Conservation (phyloP, 352 stramenopile genomes). For the Stramenopiles sp. region DNA sequence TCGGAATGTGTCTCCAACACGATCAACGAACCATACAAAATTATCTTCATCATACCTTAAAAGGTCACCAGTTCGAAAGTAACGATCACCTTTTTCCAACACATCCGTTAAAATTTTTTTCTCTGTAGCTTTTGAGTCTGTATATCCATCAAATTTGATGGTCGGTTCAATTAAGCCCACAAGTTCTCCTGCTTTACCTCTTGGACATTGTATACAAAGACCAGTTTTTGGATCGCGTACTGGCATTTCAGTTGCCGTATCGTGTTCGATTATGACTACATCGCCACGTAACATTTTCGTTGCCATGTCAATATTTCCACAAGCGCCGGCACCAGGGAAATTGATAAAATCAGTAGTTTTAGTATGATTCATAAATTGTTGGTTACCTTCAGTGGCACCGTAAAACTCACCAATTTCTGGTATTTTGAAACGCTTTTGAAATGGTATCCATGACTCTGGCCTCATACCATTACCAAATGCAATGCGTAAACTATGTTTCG, state of each 20-base stretch:
- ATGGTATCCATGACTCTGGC: constrained; percentile 56
- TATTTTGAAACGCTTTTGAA: constrained; percentile 59
- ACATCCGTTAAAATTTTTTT: constrained; percentile 59
- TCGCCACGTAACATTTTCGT: no score
- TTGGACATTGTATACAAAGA: background rate
- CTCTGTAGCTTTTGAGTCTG: constrained; percentile 43
- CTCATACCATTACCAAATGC: constrained; percentile 69
- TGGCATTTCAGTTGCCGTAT: no score
- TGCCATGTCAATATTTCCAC: no score
- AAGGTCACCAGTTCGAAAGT: constrained; percentile 67
- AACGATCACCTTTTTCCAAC: constrained; percentile 50
- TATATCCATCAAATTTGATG: constrained; percentile 52
- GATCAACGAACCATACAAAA: constrained; percentile 66
- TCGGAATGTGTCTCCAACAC: constrained; percentile 70
- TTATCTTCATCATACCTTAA: constrained; percentile 43
- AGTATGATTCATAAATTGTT: background rate
- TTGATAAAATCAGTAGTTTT: background rate
- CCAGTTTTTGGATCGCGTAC: no score
- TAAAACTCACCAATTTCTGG: constrained; percentile 69
- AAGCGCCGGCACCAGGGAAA: no score
- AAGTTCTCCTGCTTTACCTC: background rate
- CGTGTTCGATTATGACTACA: no score
- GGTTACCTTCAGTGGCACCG: constrained; percentile 50
- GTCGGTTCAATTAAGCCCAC: background rate
- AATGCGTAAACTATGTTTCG: constrained; percentile 25